A percentile compares a stretch with the other conserved stretches of the same genome.
Conservation (phyloP, 345 rosid species). For the Syzygium jambos region DNA sequence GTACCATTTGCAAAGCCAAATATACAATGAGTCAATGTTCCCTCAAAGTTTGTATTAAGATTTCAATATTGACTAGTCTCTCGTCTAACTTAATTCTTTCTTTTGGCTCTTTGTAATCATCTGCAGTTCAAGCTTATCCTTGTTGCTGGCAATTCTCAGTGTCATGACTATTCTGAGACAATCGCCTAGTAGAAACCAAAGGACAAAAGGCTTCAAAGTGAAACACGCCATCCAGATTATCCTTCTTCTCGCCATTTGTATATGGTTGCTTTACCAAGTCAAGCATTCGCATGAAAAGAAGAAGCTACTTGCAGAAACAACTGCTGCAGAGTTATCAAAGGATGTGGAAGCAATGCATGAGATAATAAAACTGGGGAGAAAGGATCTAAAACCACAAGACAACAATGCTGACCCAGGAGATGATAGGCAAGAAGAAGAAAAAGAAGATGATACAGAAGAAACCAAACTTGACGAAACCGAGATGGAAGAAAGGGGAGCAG, state of each 20-base stretch:
- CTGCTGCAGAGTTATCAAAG: not conserved
- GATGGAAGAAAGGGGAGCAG: slow-evolving; percentile 23
- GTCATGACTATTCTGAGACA: slow-evolving; percentile 22
- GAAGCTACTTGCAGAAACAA: slow-evolving; percentile 1
- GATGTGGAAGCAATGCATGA: not conserved
- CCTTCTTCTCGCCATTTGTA: slow-evolving; percentile 33
- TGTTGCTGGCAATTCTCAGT: not conserved
- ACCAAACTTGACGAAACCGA: slow-evolving; percentile 15
- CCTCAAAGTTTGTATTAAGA: not conserved
- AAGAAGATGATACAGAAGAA: slow-evolving; percentile 20
- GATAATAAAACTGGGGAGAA: slow-evolving; percentile 41
- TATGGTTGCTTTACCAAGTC: slow-evolving; percentile 54
- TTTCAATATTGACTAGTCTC: not conserved
- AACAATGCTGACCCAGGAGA: not conserved
- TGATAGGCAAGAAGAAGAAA: slow-evolving; percentile 11
- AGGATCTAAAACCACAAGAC: slow-evolving; percentile 19
- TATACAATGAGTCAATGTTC: not conserved
- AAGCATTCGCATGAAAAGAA: slow-evolving; percentile 21
- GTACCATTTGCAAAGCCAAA: not conserved
- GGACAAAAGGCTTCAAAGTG: slow-evolving; percentile 52
- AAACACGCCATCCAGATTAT: slow-evolving; percentile 45
- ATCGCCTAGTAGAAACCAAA: slow-evolving; percentile 29
- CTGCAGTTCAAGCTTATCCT: not conserved
- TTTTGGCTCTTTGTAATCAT: not conserved
- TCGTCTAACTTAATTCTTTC: not conserved